Base-by-base conservation (phyloP, 495 filamentous ascomycete species). In the Podospora bellae-mahoneyi region DNA sequence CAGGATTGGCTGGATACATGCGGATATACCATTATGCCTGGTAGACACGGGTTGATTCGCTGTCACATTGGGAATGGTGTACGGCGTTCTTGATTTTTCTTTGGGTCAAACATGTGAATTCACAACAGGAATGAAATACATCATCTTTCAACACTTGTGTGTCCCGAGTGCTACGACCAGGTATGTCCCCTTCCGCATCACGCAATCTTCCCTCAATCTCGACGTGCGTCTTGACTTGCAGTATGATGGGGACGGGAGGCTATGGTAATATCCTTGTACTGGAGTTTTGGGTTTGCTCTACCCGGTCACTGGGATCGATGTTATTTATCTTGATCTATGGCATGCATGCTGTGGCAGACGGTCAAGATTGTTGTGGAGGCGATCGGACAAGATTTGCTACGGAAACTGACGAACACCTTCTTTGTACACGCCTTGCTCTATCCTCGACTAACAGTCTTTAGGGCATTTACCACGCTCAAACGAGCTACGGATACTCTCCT, bases 1-100 rank as follows among this genome's bases (percentile, higher is more conserved):
- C 39, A 16, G 60, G 19, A 60, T 64, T 61, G n/a, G 32, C 56
- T 65, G 67, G 67, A 61, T 68, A 61, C 39, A 64, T 26, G 62
- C 39, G 39, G 39, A 48, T 48, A 48, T 48, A 48, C 39, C 39
- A 20, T 27, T 39, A 65, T 44, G 26, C 15, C 30, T 61, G 66
- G 55, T 58, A 32, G 18, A 32, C n/a, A 58, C 10, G 34, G 26
- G 55, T 13, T 48, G 39, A 48, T 10, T 48, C 39, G 39, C 39
- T 48, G 13, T 18, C 39, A 13, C 39, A 48, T 48, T 48, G 39
- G 39, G 13, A 48, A 2, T 48, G 39, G 39, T 9, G 39, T 13
- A 48, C 15, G 39, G 39, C 39, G 39, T 48, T 16, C 15, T 48
- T 48, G 39, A 5, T 48, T 48, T 48, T 48, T 48, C 9, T 48